Evolutionary conservation across 768 basidiomycete genomes (phyloP), one percentile per base, ranked within the genome.

Genomic region (Leccinum subtestaceum): DNA sequence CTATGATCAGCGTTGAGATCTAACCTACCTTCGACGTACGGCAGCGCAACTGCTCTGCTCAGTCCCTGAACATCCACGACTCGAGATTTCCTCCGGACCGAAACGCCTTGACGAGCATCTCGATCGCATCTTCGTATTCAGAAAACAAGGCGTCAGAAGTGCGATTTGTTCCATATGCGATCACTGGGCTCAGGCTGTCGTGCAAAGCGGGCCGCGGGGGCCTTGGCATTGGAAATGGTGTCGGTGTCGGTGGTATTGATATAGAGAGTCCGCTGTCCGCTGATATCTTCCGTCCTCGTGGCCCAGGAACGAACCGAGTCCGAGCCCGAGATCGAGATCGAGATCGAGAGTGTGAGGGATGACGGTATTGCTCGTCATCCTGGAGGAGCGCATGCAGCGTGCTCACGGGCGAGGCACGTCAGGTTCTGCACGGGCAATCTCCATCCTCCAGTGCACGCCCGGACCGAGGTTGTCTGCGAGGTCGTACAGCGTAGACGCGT

Each of bases 381-480:
- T 68, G 67, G 25, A 78, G 71, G n/a, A 78, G 54, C 11, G 67
- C 58, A 2, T 65, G 61, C 27, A 87, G 72, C 6, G 74, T 72
- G 47, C 77, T 74, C 43, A 86, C 73, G 48, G 87, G 75, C 1
- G 78, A 77, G 52, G 76, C 71, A 75, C 0, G 73, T 8, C 29
- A 29, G 8, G 29, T 29, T 29, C 29, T 29, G 29, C 29, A 75
- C 65, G 1, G 78, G 66, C 29, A 29, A 72, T 80, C 61, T 86
- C 83, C 76, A 82, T 82, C 21, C 81, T 72, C 84, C 83, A 87
- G 63, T 85, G 81, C 9, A 87, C 77, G 0, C 76, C 79, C 0
- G 80, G 76, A 1, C 64, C 63, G 1, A 74, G 58, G 19, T 76
- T 73, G 8, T 66, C 61, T 0, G 81, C 81, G 9, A 85, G 74